Evolutionary conservation across 164 flowering plant species (phyloP), one percentile per base, ranked within the genome.

Genomic region (Liquidambar formosana): DNA sequence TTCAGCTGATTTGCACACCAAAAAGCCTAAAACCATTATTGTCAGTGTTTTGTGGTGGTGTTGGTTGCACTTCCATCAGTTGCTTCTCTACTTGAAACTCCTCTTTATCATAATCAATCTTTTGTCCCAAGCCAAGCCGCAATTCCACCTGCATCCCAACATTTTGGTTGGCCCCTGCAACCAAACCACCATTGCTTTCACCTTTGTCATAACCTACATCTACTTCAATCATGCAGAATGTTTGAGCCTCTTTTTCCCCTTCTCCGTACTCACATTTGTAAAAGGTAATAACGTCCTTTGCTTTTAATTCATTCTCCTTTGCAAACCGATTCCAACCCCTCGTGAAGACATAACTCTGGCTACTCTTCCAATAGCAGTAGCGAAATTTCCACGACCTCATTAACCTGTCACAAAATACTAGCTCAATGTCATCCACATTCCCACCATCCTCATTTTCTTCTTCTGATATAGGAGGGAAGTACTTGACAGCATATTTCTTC

Each of bases 321-420:
- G 82, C 84, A 49, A 80, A 82, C 43, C 80, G 47, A 49, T 71
- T 84, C 88, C 88, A 84, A 2, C 88, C 88, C 54, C 75, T 82
- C 0, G 88, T 84, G 53, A 84, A 82, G 21, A 84, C 85, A 27
- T 62, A 84, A 45, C 87, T 84, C 46, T 84, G 87, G 66, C 87
- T 82, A 48, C 87, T 81, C n/a, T 47, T 80, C 85, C 87, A 84
- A 63, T 81, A 82, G 38, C 85, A 80, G 38, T 82, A 84, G 16
- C 84, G 48, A 48, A 84, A 84, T 19, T 72, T 77, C 87, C 87
- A 84, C 1, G 38, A 8, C 69, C 59, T 74, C 78, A 76, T 78
- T 9, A 33, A 8, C 69, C 63, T 68, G 71, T 84, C 87, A 38
- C 67, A 75, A 64, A 84, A 82, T 8, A 57, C 69, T 3, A 83